Evolutionary conservation across 139 green algal genomes (phyloP).

Genomic region (Coelastrella sp.): DNA sequence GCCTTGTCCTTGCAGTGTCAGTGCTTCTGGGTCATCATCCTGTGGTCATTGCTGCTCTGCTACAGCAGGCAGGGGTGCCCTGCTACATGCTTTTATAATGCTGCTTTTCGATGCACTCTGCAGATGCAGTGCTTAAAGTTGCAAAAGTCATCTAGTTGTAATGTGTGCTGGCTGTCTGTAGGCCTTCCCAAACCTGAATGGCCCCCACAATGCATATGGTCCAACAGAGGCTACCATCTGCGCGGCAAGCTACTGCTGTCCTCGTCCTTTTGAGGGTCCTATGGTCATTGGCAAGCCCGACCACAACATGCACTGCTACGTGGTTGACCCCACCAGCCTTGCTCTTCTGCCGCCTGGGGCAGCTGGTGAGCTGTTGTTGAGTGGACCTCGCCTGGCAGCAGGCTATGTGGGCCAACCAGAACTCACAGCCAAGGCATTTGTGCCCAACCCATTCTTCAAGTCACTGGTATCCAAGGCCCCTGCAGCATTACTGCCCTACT

Average conservation of each 20-base stretch:
- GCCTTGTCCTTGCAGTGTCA: too few relatives aligned
- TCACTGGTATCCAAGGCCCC: not conserved
- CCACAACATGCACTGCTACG: slow-evolving; percentile 61
- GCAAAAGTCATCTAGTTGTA: too few relatives aligned
- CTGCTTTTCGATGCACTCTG: too few relatives aligned
- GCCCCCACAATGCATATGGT: slow-evolving; percentile 4
- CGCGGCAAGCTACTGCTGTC: not conserved
- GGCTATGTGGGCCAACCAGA: slow-evolving; percentile 59
- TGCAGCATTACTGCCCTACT: slow-evolving; percentile 22
- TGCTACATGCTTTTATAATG: too few relatives aligned
- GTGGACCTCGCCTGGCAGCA: slow-evolving; percentile 53
- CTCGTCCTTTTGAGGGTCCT: not conserved
- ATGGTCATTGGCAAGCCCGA: slow-evolving; percentile 55
- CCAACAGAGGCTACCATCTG: not conserved
- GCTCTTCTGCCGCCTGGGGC: slow-evolving; percentile 53
- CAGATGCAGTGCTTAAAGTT: too few relatives aligned
- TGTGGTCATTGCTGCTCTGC: too few relatives aligned
- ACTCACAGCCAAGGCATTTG: slow-evolving; percentile 62
- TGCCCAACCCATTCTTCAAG: slow-evolving; percentile 61
- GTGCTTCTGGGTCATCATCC: too few relatives aligned
- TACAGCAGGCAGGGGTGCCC: too few relatives aligned
- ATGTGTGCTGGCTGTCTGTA: not conserved
- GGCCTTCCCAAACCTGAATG: not conserved
- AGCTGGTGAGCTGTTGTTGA: slow-evolving; percentile 69
- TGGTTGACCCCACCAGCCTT: slow-evolving; percentile 50